Evolutionary conservation across 768 basidiomycete species (phyloP), one percentile per base, ranked within the genome.

Genomic region (Pilatotrama ljubarskyi): DNA sequence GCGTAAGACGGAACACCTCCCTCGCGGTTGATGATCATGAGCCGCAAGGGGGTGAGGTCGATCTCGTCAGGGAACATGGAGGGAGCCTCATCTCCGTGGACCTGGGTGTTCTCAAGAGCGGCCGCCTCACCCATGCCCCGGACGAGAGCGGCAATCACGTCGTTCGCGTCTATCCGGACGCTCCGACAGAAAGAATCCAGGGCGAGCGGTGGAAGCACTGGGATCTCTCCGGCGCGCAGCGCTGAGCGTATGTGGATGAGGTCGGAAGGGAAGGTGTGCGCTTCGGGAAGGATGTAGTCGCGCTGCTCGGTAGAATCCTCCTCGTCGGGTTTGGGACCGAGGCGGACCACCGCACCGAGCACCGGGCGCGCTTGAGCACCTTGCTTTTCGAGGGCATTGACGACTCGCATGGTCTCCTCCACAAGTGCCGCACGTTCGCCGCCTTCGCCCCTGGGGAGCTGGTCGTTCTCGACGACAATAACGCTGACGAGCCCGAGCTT

Each of bases 1-100:
- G 97, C 97, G 71, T 98, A 98, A 0, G 97, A 98, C 20, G 97
- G 97, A 3, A 98, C 88, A 14, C 97, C 97, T 22, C 97, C 97
- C 74, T 96, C 93, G 18, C 90, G 84, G 73, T 95, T 96, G 74
- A 99, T 98, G 73, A 98, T 90, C 91, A 99, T 95, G 59, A 99
- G 82, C 26, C 97, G 90, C 55, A 98, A 78, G 1, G 97, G 97
- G 3, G 94, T 95, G 58, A 99, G 83, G 74, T 98, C 92, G 55
- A 87, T 74, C 32, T 87, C 83, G 29, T 80, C 78, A 0, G 80
- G 78, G n/a, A 56, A 58, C 56, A 73, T 71, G 35, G 79, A 76
- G 24, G 72, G 69, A 36, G 77, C 73, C 42, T 76, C 71, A n/a
- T 74, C 70, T 11, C 76, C 73, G 18, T 50, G 51, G 32, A 42